Evolutionary conservation across 208 protist genomes (phyloP), one percentile per base, ranked within the genome.

Genomic region (Leptomonas pyrrhocoris): DNA sequence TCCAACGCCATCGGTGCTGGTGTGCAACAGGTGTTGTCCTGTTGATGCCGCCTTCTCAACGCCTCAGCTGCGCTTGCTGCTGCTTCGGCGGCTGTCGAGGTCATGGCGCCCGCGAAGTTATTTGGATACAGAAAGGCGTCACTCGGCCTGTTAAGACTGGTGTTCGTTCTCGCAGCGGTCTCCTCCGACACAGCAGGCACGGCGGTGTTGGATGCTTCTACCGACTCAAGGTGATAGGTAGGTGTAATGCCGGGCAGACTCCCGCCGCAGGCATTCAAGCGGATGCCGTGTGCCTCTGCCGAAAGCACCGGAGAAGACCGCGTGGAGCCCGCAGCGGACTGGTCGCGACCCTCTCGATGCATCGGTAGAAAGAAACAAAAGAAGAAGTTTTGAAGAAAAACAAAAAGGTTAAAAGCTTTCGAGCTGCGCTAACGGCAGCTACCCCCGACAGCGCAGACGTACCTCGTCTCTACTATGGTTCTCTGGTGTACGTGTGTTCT

Each of bases 81-180:
- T 16, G 21, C 13, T 27, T 11, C 40, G 15, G 58, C 27, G 43
- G 40, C 3, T 18, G 40, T 31, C 30, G 57, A 6, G 3, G 40
- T 18, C 11, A 21, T 13, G 2, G 9, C 36, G n/a, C 16, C 28
- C 9, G 50, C n/a, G 38, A 7, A 1, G 40, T 49, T 43, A 19
- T 53, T 11, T 40, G 27, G 58, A 18, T 53, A 43, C 0, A 28
- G 43, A 15, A 2, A 38, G 12, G 30, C 12, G 46, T 66, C 60
- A 9, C 60, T 49, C 19, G 27, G 46, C 1, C 43, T 46, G n/a
- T 46, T 64, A 16, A 45, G 36, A 23, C 43, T 64, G n/a, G 58
- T 27, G 58, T 28, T 55, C 28, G 53, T 25, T 25, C 58, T 53
- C 6, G 43, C 27, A 36, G 15, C 27, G 58, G 21, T 2, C 4